phyloP scores from a whole-genome alignment of 805 yeast species.

The Brettanomyces sp. region DNA sequence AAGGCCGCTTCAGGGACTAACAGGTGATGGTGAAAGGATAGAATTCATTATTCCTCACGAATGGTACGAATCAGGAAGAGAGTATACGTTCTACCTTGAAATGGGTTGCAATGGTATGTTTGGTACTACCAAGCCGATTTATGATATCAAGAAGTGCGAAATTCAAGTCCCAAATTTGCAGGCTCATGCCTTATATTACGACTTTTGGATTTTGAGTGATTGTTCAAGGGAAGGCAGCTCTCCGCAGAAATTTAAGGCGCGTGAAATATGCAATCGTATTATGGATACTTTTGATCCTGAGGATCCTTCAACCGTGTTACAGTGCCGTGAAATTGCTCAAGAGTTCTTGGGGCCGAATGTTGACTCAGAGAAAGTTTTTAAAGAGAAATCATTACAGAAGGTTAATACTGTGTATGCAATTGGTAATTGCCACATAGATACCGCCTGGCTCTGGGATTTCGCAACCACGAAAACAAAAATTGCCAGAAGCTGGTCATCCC shows the following conservation, averaged over 20 bases:
- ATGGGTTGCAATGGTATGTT: slow-evolving; percentile 93
- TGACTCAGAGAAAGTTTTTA: slow-evolving; percentile 58
- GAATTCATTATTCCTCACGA: slow-evolving; percentile 58
- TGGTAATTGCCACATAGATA: slow-evolving; percentile 95
- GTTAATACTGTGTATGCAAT: slow-evolving; percentile 65
- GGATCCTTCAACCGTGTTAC: slow-evolving; percentile 45
- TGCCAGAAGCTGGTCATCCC: slow-evolving; percentile 93
- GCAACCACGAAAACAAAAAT: slow-evolving; percentile 91
- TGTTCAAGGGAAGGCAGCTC: slow-evolving; percentile 81
- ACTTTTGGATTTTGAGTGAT: slow-evolving; percentile 83
- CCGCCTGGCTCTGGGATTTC: slow-evolving; percentile 99
- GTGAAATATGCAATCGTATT: slow-evolving; percentile 69
- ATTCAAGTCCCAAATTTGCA: slow-evolving; percentile 71
- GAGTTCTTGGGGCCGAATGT: slow-evolving; percentile 55
- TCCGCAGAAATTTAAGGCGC: slow-evolving; percentile 80
- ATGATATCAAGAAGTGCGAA: slow-evolving; percentile 61
- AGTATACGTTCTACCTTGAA: slow-evolving; percentile 71
- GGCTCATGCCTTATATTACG: slow-evolving; percentile 69
- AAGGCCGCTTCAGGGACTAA: slow-evolving; percentile 70
- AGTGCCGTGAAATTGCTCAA: slow-evolving; percentile 60
- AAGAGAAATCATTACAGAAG: slow-evolving; percentile 27
- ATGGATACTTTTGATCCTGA: slow-evolving; percentile 76
- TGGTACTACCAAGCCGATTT: slow-evolving; percentile 54
- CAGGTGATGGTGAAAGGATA: slow-evolving; percentile 76
- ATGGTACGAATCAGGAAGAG: slow-evolving; percentile 29